These are phyloP conservation scores for Phytophthora hybrid DNA, from an alignment of 352 stramenopile species.

Conservation along the genomic window DNA sequence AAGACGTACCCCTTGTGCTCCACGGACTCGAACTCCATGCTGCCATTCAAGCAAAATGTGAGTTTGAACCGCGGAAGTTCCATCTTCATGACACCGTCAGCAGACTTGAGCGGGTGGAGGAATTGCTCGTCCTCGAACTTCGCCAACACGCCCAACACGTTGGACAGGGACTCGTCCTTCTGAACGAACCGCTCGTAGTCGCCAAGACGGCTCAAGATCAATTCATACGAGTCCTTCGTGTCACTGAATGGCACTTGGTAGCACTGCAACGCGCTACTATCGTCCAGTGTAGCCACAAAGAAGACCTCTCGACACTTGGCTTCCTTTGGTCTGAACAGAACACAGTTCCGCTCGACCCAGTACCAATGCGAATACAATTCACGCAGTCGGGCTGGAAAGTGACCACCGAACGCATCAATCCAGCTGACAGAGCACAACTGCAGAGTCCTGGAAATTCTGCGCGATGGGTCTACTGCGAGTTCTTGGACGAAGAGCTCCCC, in stretches of 20 bases:
- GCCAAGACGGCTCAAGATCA: conserved; percentile 17
- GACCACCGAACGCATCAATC: conserved; percentile 25
- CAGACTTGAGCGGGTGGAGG: conserved; percentile 44
- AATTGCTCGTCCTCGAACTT: conserved; percentile 57
- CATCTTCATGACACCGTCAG: conserved; percentile 35
- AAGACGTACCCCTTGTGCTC: conserved; percentile 57
- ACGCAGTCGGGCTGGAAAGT: conserved; percentile 38
- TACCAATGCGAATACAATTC: conserved; percentile 60
- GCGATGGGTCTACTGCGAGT: conserved; percentile 7
- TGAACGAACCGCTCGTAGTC: conserved; percentile 41
- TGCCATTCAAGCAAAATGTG: conserved; percentile 41
- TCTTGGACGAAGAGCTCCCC: conserved; percentile 49
- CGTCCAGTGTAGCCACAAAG: conserved; percentile 35
- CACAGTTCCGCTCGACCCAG: conserved; percentile 50
- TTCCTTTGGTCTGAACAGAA: conserved; percentile 44
- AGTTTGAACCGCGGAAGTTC: conserved; percentile 54
- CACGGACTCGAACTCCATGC: conserved; percentile 35
- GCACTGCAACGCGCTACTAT: conserved; percentile 23
- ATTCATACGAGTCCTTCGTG: conserved; percentile 11
- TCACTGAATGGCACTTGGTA: conserved; percentile 47
- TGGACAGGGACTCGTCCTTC: conserved; percentile 11
- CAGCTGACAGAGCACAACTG: conserved; percentile 45
- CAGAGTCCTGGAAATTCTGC: conserved; percentile 24
- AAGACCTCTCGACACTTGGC: conserved; percentile 27
- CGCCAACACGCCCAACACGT: conserved; percentile 15